These are phyloP conservation scores for Colletotrichum chlorophyti DNA, from an alignment of 2,329 filamentous ascomycete genomes.

Conservation along the genomic window DNA sequence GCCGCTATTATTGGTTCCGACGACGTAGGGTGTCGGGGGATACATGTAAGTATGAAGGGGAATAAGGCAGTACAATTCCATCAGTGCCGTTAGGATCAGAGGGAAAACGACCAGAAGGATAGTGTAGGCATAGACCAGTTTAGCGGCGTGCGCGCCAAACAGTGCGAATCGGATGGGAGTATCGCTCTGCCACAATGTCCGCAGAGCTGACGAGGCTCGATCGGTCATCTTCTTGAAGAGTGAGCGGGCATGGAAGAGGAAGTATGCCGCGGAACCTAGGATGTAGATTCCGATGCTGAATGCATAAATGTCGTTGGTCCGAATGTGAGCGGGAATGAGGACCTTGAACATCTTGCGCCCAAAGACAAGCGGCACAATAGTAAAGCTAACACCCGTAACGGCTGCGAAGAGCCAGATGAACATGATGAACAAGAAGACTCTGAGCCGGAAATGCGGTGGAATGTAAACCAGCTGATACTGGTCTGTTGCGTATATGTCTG, in stretches of 20 bases:
- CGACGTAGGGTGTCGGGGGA: constrained; percentile 32
- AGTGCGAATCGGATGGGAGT: constrained; percentile 37
- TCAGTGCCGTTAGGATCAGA: constrained; percentile 76
- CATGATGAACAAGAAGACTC: constrained; percentile 85
- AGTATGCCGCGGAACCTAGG: constrained; percentile 72
- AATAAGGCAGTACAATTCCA: constrained; percentile 89
- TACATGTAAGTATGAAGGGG: constrained; percentile 83
- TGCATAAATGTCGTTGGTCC: constrained; percentile 94
- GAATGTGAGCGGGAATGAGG: constrained; percentile 73
- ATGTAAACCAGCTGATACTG: constrained; percentile 79
- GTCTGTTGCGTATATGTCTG: constrained; percentile 60
- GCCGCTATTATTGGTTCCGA: constrained; percentile 32
- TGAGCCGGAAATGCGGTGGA: constrained; percentile 81
- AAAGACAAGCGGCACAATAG: constrained; percentile 84
- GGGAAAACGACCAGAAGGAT: constrained; percentile 82
- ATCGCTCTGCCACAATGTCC: constrained; percentile 38
- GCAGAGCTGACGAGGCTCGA: constrained; percentile 36
- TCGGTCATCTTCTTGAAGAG: constrained; percentile 41
- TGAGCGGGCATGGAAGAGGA: constrained; percentile 57
- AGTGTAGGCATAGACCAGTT: constrained; percentile 76
- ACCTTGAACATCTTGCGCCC: constrained; percentile 80
- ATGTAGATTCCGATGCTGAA: constrained; percentile 91
- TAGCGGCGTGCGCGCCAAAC: constrained; percentile 41
- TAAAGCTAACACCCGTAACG: constrained; percentile 82
- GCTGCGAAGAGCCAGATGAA: constrained; percentile 95